Evolutionary conservation across 768 basidiomycete species (phyloP).

Genomic region (Boletus tylopilopsis): DNA sequence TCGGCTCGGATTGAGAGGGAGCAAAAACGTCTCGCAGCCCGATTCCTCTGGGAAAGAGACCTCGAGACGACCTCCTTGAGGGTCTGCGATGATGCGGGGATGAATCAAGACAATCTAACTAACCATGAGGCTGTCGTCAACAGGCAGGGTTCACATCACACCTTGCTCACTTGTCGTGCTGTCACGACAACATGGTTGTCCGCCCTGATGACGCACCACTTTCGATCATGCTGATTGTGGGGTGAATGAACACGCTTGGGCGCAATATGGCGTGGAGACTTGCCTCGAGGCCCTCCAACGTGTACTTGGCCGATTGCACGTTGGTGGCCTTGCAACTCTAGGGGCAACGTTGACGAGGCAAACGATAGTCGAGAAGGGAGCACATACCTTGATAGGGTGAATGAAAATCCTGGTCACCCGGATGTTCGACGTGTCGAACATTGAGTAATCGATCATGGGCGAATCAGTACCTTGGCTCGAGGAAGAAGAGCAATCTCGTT

Average conservation of each 20-base stretch:
- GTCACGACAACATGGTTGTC: slow-evolving; percentile 55
- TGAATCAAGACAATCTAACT: slow-evolving; percentile 64
- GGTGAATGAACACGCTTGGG: neutral
- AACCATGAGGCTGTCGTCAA: slow-evolving; percentile 1
- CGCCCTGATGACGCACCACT: slow-evolving; percentile 66
- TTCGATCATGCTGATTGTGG: slow-evolving; percentile 60
- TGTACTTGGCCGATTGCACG: slow-evolving; percentile 52
- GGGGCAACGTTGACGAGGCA: neutral
- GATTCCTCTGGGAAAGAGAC: slow-evolving; percentile 60
- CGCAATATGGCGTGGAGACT: slow-evolving; percentile 7
- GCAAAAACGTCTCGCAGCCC: slow-evolving; percentile 51
- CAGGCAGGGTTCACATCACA: slow-evolving; percentile 15
- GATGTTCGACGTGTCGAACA: slow-evolving; percentile 32
- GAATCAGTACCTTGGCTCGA: neutral
- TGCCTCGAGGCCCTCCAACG: slow-evolving; percentile 64
- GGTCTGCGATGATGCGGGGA: slow-evolving; percentile 49
- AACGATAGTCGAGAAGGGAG: neutral
- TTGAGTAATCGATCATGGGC: slow-evolving; percentile 7
- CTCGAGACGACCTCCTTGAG: slow-evolving; percentile 45
- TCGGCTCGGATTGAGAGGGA: slow-evolving; percentile 55
- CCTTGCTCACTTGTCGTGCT: slow-evolving; percentile 62
- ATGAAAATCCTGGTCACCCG: slow-evolving; percentile 55
- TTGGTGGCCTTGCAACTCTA: slow-evolving; percentile 74
- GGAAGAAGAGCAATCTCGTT: neutral
- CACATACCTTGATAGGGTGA: slow-evolving; percentile 61